phyloP scores from a whole-genome alignment of 768 basidiomycete genomes.

The Panaeolus papilionaceus region DNA sequence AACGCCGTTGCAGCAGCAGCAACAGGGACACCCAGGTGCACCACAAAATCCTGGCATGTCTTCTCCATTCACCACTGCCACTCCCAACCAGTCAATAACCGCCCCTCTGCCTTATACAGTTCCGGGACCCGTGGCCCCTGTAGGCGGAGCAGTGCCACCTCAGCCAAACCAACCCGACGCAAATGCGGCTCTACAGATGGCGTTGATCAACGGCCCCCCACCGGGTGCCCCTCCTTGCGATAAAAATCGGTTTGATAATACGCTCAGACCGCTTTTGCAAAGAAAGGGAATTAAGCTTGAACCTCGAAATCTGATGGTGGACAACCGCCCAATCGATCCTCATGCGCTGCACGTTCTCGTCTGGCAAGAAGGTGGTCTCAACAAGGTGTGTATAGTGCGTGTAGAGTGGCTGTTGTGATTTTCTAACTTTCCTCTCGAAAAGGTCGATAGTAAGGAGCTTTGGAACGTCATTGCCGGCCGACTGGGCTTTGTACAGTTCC shows the following conservation, averaged over 20 bases:
- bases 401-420: constrained; percentile 8
- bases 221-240: constrained; percentile 48
- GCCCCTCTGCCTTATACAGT: constrained; percentile 25
- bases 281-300: constrained; percentile 49
- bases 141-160: constrained; percentile 14
- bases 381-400: constrained; percentile 44
- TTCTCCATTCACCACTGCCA: constrained; percentile 2
- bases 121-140: constrained; percentile 13
- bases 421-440: neutral
- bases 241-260: constrained; percentile 56
- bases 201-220: constrained; percentile 19
- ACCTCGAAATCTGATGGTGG: constrained; percentile 49
- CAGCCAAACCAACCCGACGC: neutral
- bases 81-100: constrained; percentile 21
- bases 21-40: constrained; percentile 8
- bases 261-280: constrained; percentile 54
- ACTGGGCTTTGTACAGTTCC: constrained; percentile 70
- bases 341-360: constrained; percentile 64
- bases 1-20: constrained; percentile 27
- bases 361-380: constrained; percentile 59
- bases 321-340: constrained; percentile 64
- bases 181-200: neutral
- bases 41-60: constrained; percentile 9
- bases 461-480: constrained; percentile 75
- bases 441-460: constrained; percentile 61